These are phyloP conservation scores for Colletotrichum neosansevieriae DNA, from an alignment of 2,329 filamentous ascomycete species.

Conservation along the genomic window DNA sequence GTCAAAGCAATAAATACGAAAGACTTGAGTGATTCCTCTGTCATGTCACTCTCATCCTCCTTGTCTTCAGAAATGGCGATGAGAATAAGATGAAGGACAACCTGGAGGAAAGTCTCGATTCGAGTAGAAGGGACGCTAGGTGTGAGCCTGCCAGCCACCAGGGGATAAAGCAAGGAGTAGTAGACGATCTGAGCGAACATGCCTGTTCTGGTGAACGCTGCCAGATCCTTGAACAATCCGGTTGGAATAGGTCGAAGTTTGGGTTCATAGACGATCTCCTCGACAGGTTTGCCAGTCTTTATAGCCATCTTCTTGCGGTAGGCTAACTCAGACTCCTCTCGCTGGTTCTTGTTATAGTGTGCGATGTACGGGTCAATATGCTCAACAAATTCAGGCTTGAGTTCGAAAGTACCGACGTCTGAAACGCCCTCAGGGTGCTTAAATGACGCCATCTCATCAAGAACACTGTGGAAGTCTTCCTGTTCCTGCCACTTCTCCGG, in stretches of 20 bases:
- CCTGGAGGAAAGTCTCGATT: conserved; percentile 91
- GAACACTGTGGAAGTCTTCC: conserved; percentile 85
- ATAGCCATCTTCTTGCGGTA: conserved; percentile 90
- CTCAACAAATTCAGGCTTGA: conserved; percentile 87
- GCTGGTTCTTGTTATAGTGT: conserved; percentile 96
- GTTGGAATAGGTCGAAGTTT: conserved; percentile 80
- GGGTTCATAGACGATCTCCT: conserved; percentile 93
- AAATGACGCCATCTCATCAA: conserved; percentile 90
- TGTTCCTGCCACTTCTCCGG: conserved; percentile 91
- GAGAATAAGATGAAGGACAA: conserved; percentile 87
- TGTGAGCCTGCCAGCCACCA: conserved; percentile 76
- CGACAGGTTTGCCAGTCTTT: conserved; percentile 81
- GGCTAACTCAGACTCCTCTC: conserved; percentile 92
- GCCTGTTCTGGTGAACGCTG: conserved; percentile 84
- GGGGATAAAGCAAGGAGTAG: conserved; percentile 85
- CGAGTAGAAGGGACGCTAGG: conserved; percentile 83
- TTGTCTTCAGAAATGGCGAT: conserved; percentile 88
- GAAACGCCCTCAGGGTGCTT: conserved; percentile 90
- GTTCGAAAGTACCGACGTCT: conserved; percentile 93
- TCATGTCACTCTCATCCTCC: conserved; percentile 64
- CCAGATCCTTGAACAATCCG: conserved; percentile 81
- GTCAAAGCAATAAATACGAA: conserved; percentile 80
- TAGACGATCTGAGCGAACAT: conserved; percentile 93
- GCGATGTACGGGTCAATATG: conserved; percentile 95
- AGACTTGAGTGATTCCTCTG: conserved; percentile 65